These are phyloP conservation scores for Kluyveromyces dobzhanskii DNA, from an alignment of 805 yeast species.

Conservation along the genomic window DNA sequence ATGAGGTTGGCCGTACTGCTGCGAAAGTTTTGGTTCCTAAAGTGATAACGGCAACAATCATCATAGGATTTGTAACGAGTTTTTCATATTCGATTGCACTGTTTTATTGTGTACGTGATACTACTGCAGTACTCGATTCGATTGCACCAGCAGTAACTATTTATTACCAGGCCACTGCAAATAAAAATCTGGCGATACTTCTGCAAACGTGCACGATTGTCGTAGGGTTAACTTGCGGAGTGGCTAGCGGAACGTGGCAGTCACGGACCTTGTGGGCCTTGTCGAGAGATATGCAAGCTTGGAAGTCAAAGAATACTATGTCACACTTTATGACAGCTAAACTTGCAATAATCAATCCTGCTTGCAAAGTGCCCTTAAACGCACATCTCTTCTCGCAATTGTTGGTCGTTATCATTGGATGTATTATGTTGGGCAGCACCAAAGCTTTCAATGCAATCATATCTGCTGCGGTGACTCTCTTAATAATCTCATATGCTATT, in stretches of 20 bases:
- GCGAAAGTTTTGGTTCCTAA: constrained; percentile 43
- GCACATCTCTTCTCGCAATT: constrained; percentile 50
- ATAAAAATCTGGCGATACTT: constrained; percentile 46
- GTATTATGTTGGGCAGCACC: constrained; percentile 56
- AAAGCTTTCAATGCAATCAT: constrained; percentile 62
- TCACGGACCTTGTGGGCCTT: constrained; percentile 63
- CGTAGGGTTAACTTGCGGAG: constrained; percentile 51
- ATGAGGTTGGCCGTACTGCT: constrained; percentile 33
- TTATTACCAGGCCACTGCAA: constrained; percentile 47
- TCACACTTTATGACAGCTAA: constrained; percentile 29
- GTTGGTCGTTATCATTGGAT: constrained; percentile 47
- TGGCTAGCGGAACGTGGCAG: constrained; percentile 60
- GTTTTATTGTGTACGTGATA: constrained; percentile 51
- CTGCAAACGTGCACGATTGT: constrained; percentile 41
- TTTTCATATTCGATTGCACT: constrained; percentile 43
- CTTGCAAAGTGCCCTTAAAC: constrained; percentile 46
- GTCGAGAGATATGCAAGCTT: constrained; percentile 45
- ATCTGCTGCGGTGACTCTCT: constrained; percentile 50
- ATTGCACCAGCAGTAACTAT: constrained; percentile 55
- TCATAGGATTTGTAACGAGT: constrained; percentile 57
- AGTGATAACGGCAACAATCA: constrained; percentile 54
- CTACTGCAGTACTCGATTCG: constrained; percentile 40
- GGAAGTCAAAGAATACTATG: not conserved
- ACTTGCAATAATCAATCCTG: constrained; percentile 34
- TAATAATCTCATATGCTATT: constrained; percentile 48